Conservation (phyloP, 2,329 filamentous ascomycete species). For the Alternaria tenuissima region DNA sequence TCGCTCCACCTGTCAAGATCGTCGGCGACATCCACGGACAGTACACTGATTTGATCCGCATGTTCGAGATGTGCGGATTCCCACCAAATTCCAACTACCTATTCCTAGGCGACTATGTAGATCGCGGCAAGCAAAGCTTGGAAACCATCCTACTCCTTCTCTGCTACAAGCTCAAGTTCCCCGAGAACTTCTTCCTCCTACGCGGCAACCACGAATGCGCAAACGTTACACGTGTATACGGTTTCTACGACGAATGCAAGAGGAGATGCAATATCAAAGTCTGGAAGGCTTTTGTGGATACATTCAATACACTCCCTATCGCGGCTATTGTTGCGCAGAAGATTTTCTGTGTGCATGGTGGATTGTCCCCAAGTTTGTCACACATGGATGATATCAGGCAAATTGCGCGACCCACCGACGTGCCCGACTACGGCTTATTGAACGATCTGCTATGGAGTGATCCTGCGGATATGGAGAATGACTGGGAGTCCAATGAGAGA, state of each 20-base stretch:
- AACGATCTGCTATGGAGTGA: conserved; percentile 98
- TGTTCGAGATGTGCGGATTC: conserved; percentile 99
- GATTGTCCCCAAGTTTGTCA: conserved; percentile 86
- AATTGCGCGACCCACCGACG: conserved; percentile 94
- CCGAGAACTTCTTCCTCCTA: conserved; percentile 95
- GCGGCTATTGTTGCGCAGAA: conserved; percentile 96
- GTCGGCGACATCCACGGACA: conserved; percentile 97
- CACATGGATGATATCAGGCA: conserved; percentile 99
- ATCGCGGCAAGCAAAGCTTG: conserved; percentile 92
- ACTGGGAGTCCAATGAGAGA: conserved; percentile 97
- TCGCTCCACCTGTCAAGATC: conserved; percentile 95
- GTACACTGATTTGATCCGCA: conserved; percentile 92
- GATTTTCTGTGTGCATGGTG: conserved; percentile 97
- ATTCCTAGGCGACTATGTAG: conserved; percentile 95
- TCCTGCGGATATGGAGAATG: conserved; percentile 95
- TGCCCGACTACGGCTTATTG: conserved; percentile 93
- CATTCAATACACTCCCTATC: conserved; percentile 94
- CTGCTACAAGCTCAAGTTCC: conserved; percentile 97
- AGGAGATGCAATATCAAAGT: conserved; percentile 94
- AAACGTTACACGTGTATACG: conserved; percentile 93
- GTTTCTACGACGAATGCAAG: conserved; percentile 99
- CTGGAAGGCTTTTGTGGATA: conserved; percentile 98
- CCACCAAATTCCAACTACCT: conserved; percentile 91
- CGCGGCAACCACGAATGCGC: conserved; percentile 97
- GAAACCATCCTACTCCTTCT: conserved; percentile 92